A percentile compares a stretch with the other conserved stretches of the same genome.
These are phyloP conservation scores for Clavispora fructus DNA, from an alignment of 805 yeast species.

Conservation along the genomic window DNA sequence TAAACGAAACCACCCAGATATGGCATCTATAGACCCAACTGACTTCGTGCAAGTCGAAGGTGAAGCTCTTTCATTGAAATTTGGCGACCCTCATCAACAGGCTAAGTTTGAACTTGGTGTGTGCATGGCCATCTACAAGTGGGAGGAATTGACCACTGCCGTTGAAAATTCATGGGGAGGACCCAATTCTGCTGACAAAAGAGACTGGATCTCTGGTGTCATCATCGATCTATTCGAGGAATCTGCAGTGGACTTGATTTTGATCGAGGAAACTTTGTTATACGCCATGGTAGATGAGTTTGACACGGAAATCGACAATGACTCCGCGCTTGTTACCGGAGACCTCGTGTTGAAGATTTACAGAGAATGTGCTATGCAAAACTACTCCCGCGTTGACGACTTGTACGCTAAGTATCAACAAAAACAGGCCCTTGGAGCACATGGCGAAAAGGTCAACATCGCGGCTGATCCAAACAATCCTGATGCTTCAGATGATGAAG, in stretches of 20 bases:
- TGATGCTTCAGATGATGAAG: slow-evolving; percentile 44
- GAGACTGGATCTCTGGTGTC: slow-evolving; percentile 91
- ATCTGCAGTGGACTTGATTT: slow-evolving; percentile 64
- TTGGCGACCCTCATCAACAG: slow-evolving; percentile 61
- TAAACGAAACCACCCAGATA: slow-evolving; percentile 3
- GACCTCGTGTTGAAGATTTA: slow-evolving; percentile 60
- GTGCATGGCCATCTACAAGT: slow-evolving; percentile 80
- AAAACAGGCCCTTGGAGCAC: slow-evolving; percentile 37
- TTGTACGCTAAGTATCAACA: slow-evolving; percentile 56
- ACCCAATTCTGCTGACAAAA: slow-evolving; percentile 77
- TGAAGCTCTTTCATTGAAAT: slow-evolving; percentile 34
- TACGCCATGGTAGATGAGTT: slow-evolving; percentile 95
- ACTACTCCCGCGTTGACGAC: slow-evolving; percentile 53
- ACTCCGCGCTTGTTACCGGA: slow-evolving; percentile 74
- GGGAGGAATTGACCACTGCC: slow-evolving; percentile 87
- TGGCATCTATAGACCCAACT: slow-evolving; percentile 36
- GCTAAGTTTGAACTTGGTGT: slow-evolving; percentile 90
- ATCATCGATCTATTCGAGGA: slow-evolving; percentile 73
- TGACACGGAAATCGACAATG: slow-evolving; percentile 84
- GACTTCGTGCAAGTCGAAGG: slow-evolving; percentile 52
- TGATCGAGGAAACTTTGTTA: slow-evolving; percentile 78
- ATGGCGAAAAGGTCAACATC: slow-evolving; percentile 38
- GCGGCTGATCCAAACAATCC: slow-evolving; percentile 62
- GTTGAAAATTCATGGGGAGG: slow-evolving; percentile 97
- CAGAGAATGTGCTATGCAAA: slow-evolving; percentile 50